phyloP scores from a whole-genome alignment of 768 basidiomycete species.

The Collybia sordida region DNA sequence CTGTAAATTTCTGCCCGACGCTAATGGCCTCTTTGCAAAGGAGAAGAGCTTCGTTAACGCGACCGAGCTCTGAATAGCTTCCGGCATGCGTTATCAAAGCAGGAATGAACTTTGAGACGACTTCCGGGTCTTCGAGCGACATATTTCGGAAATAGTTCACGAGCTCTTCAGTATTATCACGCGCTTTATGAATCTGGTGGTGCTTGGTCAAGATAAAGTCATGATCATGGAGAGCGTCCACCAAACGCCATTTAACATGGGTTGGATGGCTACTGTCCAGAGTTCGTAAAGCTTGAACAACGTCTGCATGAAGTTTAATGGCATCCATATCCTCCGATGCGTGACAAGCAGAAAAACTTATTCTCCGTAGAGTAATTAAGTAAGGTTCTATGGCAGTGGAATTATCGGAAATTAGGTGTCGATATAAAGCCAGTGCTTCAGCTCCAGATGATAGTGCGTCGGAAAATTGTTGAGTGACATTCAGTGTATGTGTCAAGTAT shows the following conservation, averaged over 20 bases:
- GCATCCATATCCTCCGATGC: too few species aligned
- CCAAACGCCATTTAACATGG: conserved; percentile 2
- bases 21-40: conserved; percentile 7
- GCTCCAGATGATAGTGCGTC: too few species aligned
- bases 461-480: too few species aligned
- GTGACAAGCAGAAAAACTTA: too few species aligned
- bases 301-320: background rate
- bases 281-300: conserved; percentile 4
- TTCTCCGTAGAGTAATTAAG: too few species aligned
- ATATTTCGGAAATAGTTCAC: background rate
- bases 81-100: conserved; percentile 1
- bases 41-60: conserved; percentile 1
- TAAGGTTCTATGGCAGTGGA: too few species aligned
- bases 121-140: background rate
- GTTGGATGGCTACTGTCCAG: conserved; percentile 2
- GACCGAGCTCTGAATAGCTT: conserved; percentile 5
- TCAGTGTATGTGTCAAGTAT: background rate
- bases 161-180: conserved; percentile 1
- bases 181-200: conserved; percentile 5
- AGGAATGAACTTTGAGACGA: conserved; percentile 1
- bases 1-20: conserved; percentile 1
- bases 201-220: conserved; percentile 7
- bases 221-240: conserved; percentile 1
- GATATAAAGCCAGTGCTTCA: too few species aligned
- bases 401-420: too few species aligned